Evolutionary conservation across 495 filamentous ascomycete genomes (phyloP).

Genomic region (Cladorrhinum samala): DNA sequence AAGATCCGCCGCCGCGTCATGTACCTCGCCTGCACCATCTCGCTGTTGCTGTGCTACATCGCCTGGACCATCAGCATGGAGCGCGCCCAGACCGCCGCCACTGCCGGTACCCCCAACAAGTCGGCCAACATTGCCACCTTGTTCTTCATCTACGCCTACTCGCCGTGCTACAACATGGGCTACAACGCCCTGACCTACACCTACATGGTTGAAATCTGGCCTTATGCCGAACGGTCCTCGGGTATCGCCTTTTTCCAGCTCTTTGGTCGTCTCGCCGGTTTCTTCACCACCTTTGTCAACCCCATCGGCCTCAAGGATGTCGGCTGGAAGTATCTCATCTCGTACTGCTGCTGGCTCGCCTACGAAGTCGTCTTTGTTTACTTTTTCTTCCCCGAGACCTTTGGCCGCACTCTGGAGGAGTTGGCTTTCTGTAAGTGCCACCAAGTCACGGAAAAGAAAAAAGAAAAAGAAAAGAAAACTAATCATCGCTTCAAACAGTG

Average conservation of each 20-base stretch:
- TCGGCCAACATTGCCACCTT: slow-evolving; percentile 39
- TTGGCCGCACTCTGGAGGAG: slow-evolving; percentile 57
- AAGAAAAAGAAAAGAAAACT: too few species aligned
- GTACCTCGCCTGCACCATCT: slow-evolving; percentile 51
- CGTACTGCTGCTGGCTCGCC: slow-evolving; percentile 50
- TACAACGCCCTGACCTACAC: slow-evolving; percentile 65
- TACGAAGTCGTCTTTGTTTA: slow-evolving; percentile 55
- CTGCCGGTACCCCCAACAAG: slow-evolving; percentile 31
- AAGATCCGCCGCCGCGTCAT: slow-evolving; percentile 50
- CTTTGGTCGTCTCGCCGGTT: slow-evolving; percentile 43
- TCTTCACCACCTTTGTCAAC: slow-evolving; percentile 57
- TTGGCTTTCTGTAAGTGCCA: slow-evolving; percentile 52
- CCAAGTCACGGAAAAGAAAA: too few species aligned
- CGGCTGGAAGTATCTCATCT: slow-evolving; percentile 52
- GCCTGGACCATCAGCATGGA: slow-evolving; percentile 55
- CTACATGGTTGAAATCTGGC: slow-evolving; percentile 61
- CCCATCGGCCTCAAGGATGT: slow-evolving; percentile 56
- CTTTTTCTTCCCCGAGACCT: slow-evolving; percentile 60
- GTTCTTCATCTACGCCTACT: slow-evolving; percentile 60
- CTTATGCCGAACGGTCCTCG: slow-evolving; percentile 53
- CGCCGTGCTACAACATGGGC: slow-evolving; percentile 60
- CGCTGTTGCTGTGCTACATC: slow-evolving; percentile 50
- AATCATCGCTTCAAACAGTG: slow-evolving; percentile 28
- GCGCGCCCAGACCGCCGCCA: slow-evolving; percentile 38
- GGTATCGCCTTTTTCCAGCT: slow-evolving; percentile 61